phyloP scores from a whole-genome alignment of 2,329 filamentous ascomycete genomes.

The Akanthomyces dipterigenus region DNA sequence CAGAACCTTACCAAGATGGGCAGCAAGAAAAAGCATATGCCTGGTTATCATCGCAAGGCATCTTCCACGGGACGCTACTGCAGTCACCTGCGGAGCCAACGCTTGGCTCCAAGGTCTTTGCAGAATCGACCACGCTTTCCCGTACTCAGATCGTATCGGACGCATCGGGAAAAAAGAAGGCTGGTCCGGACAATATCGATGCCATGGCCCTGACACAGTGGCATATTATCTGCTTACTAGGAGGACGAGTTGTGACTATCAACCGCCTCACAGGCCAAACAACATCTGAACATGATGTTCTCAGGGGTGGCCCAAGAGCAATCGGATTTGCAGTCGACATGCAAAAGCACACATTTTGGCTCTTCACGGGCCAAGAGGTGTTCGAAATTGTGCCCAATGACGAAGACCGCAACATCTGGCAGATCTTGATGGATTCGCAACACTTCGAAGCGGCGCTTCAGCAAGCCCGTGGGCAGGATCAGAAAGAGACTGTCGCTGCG shows the following conservation, averaged over 20 bases:
- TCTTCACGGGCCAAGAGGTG: constrained; percentile 86
- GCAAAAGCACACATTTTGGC: constrained; percentile 96
- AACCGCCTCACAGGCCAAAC: constrained; percentile 81
- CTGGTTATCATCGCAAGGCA: constrained; percentile 82
- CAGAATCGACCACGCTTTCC: constrained; percentile 70
- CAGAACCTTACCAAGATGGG: constrained; percentile 47
- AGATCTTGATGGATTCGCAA: constrained; percentile 79
- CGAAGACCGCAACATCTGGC: constrained; percentile 90
- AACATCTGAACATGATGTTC: constrained; percentile 80
- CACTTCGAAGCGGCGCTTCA: constrained; percentile 84
- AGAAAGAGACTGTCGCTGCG: constrained; percentile 87
- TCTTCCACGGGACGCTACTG: constrained; percentile 78
- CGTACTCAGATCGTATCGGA: constrained; percentile 68
- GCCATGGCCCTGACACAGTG: constrained; percentile 86
- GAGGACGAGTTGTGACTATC: constrained; percentile 73
- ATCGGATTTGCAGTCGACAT: constrained; percentile 83
- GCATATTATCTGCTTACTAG: constrained; percentile 80
- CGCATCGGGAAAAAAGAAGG: constrained; percentile 55
- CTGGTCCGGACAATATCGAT: constrained; percentile 65
- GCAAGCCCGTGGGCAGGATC: constrained; percentile 70
- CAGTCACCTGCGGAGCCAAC: constrained; percentile 52
- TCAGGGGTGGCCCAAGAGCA: constrained; percentile 70
- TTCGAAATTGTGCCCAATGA: constrained; percentile 89
- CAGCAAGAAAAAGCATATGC: constrained; percentile 72
- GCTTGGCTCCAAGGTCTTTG: constrained; percentile 68